These are phyloP conservation scores for Fusarium ramigenum DNA, from an alignment of 2,329 filamentous ascomycete genomes.

Conservation along the genomic window DNA sequence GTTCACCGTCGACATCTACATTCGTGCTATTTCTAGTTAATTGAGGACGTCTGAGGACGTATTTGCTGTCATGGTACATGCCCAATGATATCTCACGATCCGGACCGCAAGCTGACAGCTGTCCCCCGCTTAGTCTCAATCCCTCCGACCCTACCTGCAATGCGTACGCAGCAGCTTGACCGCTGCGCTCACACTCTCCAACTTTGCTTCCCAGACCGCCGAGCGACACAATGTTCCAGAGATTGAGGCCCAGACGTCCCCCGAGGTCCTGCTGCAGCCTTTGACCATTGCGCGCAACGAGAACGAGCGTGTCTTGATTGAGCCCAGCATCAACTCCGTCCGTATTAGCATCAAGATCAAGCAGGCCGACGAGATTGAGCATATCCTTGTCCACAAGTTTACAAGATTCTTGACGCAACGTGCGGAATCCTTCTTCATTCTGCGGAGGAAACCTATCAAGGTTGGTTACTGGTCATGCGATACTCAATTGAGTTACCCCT, in stretches of 20 bases:
- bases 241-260: slow-evolving; percentile 91
- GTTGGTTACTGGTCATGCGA: slow-evolving; percentile 57
- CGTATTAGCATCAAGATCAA: slow-evolving; percentile 99
- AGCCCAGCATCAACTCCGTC: slow-evolving; percentile 96
- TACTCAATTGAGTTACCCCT: slow-evolving; percentile 11
- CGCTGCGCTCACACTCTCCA: slow-evolving; percentile 85
- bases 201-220: slow-evolving; percentile 96
- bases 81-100: background rate
- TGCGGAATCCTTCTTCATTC: slow-evolving; percentile 95
- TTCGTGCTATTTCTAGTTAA: background rate
- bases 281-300: slow-evolving; percentile 93
- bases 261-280: slow-evolving; percentile 92
- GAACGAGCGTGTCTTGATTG: slow-evolving; percentile 95
- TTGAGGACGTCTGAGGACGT: slow-evolving; percentile 14
- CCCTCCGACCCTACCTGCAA: slow-evolving; percentile 93
- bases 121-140: slow-evolving; percentile 77
- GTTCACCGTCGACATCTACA: slow-evolving; percentile 26
- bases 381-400: slow-evolving; percentile 98
- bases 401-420: slow-evolving; percentile 84
- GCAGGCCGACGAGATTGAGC: slow-evolving; percentile 98
- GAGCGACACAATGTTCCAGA: slow-evolving; percentile 99
- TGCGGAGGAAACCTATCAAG: slow-evolving; percentile 94
- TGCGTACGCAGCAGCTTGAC: slow-evolving; percentile 95
- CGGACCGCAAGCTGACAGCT: slow-evolving; percentile 31
- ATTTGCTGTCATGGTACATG: slow-evolving; percentile 33